Evolutionary conservation across 2,329 filamentous ascomycete genomes (phyloP), one percentile per base, ranked within the genome.

Genomic region (Fusarium stilboides): DNA sequence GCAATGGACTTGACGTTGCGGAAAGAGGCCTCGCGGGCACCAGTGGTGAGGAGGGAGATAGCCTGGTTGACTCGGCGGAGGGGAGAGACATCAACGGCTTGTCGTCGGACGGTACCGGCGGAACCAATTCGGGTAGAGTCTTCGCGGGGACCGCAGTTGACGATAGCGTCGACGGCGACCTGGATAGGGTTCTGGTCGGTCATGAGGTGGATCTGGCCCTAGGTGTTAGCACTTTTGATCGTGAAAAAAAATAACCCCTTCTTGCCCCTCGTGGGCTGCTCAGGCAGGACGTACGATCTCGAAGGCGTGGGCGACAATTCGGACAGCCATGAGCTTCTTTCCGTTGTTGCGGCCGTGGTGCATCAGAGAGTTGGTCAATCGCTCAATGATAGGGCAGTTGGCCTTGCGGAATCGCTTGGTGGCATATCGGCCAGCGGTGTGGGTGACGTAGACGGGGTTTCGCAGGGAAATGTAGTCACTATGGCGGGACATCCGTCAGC

Each of bases 281-380:
- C 43, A 40, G 62, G 57, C 53, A 54, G 51, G 73, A 92, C 93
- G 85, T 92, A 98, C 95, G 84, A 99, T 99, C 90, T 99, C 97
- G 87, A 99, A 99, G 80, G 95, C 86, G 89, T 99, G 96, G 78
- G 94, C 94, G 80, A 99, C 94, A 78, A 99, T 99, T 87, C 96
- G 94, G 85, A 98, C 95, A 82, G 96, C 97, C 94, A 97, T 98
- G 83, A 98, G 91, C 94, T 99, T 99, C 93, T 99, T 99, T 87
- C 96, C 96, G 93, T 98, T 99, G 93, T 99, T 99, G 87, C 96
- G 96, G 86, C 96, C 96, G 92, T 99, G 97, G 95, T 98, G 98
- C 97, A 99, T 99, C 84, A 99, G 92, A 67, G 96, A 98, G 93
- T 99, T 99, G 90, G 96, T 99, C 79, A 99, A 92, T 84, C 96